Conservation (phyloP, 2,329 filamentous ascomycete species). For the Curvularia verruculosa region DNA sequence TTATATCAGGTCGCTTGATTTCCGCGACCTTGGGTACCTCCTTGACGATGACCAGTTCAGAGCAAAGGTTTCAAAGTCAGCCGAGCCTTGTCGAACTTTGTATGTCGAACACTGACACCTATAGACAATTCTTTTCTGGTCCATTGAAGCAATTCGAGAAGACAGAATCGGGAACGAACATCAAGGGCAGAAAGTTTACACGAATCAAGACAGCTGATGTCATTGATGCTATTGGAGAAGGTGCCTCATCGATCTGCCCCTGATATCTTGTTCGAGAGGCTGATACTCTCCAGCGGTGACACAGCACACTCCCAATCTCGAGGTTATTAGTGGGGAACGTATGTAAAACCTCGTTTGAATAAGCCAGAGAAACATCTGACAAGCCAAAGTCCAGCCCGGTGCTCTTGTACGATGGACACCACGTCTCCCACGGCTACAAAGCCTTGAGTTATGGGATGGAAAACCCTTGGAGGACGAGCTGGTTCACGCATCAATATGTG, state of each 20-base stretch:
- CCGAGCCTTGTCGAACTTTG: conserved; percentile 20
- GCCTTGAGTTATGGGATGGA: conserved; percentile 67
- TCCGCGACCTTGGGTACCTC: conserved; percentile 65
- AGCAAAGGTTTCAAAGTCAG: conserved; percentile 62
- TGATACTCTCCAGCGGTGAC: conserved; percentile 50
- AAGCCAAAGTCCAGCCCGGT: conserved; percentile 54
- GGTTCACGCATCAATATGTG: conserved; percentile 59
- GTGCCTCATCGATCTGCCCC: conserved; percentile 31
- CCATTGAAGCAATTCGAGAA: conserved; percentile 54
- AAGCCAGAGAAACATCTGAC: conserved; percentile 13
- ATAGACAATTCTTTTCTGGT: conserved; percentile 59
- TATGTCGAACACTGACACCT: conserved; percentile 12
- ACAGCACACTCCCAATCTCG: conserved; percentile 60
- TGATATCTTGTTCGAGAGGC: conserved; percentile 7
- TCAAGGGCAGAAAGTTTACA: conserved; percentile 39
- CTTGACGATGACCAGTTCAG: conserved; percentile 66
- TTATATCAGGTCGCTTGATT: conserved; percentile 68
- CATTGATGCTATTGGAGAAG: conserved; percentile 57
- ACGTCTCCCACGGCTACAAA: conserved; percentile 62
- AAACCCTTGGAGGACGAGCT: conserved; percentile 62
- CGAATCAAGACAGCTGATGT: conserved; percentile 51
- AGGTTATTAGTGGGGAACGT: conserved; percentile 63
- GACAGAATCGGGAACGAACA: conserved; percentile 23
- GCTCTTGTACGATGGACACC: conserved; percentile 65
- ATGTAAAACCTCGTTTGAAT: conserved; percentile 21